Evolutionary conservation across 2,329 filamentous ascomycete genomes (phyloP).

Genomic region (Epichloe amarillans): DNA sequence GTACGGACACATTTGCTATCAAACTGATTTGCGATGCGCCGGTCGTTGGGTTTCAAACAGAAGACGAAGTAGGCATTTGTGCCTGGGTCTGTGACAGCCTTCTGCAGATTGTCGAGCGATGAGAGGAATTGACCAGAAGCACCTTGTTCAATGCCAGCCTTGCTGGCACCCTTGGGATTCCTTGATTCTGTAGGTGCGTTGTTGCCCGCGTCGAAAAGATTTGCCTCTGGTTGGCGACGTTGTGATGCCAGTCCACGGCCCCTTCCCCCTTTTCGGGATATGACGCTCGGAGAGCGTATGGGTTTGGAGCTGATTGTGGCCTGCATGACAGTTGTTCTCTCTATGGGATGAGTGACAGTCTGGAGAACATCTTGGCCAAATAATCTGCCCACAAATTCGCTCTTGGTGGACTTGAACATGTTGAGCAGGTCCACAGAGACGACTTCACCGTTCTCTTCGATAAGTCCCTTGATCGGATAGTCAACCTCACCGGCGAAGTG

Average conservation of each 20-base stretch:
- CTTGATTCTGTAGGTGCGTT: constrained; percentile 28
- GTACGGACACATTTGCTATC: constrained; percentile 96
- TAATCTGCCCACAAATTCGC: constrained; percentile 74
- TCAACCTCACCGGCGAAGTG: constrained; percentile 97
- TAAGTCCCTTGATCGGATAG: constrained; percentile 71
- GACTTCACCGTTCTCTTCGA: constrained; percentile 93
- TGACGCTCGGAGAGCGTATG: constrained; percentile 82
- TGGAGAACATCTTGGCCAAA: constrained; percentile 95
- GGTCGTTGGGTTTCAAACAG: constrained; percentile 92
- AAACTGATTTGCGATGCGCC: constrained; percentile 94
- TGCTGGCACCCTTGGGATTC: constrained; percentile 22
- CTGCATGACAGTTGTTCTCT: constrained; percentile 84
- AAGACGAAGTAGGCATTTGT: constrained; percentile 95
- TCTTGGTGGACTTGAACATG: constrained; percentile 77
- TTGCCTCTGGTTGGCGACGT: constrained; percentile 27
- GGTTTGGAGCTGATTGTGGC: constrained; percentile 94
- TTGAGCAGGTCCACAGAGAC: constrained; percentile 95
- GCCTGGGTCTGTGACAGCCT: constrained; percentile 67
- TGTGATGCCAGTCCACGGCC: constrained; percentile 21
- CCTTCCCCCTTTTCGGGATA: constrained; percentile 56
- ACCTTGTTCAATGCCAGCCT: constrained; percentile 51
- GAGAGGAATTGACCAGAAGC: constrained; percentile 86
- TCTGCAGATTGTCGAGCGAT: constrained; percentile 80
- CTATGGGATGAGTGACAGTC: constrained; percentile 84
- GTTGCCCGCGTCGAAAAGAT: constrained; percentile 1